A percentile compares a stretch with the other conserved stretches of the same genome.
Evolutionary conservation across 768 basidiomycete genomes (phyloP).

Genomic region (Pleurotus ostreatus): DNA sequence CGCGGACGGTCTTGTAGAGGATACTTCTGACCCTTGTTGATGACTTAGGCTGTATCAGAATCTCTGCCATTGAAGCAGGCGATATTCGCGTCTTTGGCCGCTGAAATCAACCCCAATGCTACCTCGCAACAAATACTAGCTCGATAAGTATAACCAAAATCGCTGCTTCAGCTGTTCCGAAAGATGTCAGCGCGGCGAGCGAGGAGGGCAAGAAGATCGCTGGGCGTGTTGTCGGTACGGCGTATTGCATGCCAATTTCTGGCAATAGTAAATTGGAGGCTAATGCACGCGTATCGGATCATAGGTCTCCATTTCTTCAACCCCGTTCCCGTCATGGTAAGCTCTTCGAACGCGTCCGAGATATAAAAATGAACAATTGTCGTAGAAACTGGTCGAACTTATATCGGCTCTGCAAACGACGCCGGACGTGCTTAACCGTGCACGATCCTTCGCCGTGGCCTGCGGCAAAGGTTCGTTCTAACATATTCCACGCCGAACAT

Average conservation of each 20-base stretch:
- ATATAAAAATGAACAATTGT: too few relatives aligned
- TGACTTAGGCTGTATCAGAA: constrained; percentile 78
- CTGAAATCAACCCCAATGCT: constrained; percentile 62
- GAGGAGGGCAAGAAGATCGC: constrained; percentile 61
- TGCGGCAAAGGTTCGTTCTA: constrained; percentile 74
- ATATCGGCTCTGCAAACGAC: constrained; percentile 93
- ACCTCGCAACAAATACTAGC: constrained; percentile 90
- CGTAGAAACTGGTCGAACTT: constrained; percentile 88
- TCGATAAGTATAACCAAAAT: constrained; percentile 95
- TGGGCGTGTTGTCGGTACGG: constrained; percentile 76
- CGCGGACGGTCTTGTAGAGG: too few relatives aligned
- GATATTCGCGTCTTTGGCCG: constrained; percentile 70
- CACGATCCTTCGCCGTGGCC: constrained; percentile 77
- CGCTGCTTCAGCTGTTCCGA: constrained; percentile 70
- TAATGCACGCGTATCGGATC: neutral
- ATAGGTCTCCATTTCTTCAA: constrained; percentile 92
- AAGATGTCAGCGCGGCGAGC: constrained; percentile 53
- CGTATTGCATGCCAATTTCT: neutral
- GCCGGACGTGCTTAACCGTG: constrained; percentile 65
- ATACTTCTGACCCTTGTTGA: too few relatives aligned
- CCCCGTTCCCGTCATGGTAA: constrained; percentile 93
- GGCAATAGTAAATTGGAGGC: neutral
- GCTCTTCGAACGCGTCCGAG: constrained; percentile 12
- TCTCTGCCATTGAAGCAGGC: constrained; percentile 70
- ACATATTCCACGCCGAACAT: too few relatives aligned